Percentiles rank a stretch among this genome's conserved stretches.
phyloP scores from a whole-genome alignment of 23 red algal genomes.

The Pyropia yezoensis region DNA sequence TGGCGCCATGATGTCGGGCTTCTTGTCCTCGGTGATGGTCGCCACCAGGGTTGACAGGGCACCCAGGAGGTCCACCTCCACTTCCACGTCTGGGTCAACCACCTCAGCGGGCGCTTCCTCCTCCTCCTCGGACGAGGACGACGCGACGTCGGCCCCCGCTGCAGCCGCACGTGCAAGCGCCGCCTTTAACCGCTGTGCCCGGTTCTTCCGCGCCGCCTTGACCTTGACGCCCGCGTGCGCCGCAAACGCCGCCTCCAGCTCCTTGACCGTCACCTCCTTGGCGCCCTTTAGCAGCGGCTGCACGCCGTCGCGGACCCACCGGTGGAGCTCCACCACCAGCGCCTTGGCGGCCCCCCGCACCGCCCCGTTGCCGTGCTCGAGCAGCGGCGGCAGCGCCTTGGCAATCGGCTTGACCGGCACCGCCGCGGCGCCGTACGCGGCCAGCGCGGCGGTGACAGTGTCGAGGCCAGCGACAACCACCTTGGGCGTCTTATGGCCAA shows the following conservation, averaged over 20 bases:
- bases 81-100: constrained; percentile 30
- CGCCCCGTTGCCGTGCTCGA: constrained; percentile 73
- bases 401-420: constrained; percentile 53
- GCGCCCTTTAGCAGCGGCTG: constrained; percentile 26
- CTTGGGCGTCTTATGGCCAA: constrained; percentile 70
- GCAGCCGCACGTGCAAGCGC: constrained; percentile 9
- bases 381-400: constrained; percentile 52
- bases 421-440: constrained; percentile 34
- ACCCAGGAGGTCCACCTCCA: constrained; percentile 58
- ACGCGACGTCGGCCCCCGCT: neutral
- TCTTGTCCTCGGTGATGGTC: constrained; percentile 41
- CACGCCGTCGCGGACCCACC: constrained; percentile 50
- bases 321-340: constrained; percentile 65
- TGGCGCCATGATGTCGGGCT: constrained; percentile 19
- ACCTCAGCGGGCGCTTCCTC: constrained; percentile 9
- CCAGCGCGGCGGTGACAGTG: constrained; percentile 37
- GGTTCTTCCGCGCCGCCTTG: constrained; percentile 34
- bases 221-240: constrained; percentile 23
- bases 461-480: constrained; percentile 74
- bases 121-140: constrained; percentile 1
- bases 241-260: constrained; percentile 63
- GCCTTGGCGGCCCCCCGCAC: constrained; percentile 85
- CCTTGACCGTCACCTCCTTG: constrained; percentile 69
- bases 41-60: constrained; percentile 25
- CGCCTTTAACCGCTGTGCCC: constrained; percentile 32